Evolutionary conservation across 805 yeast species (phyloP).

Genomic region (Pichia phayaonensis): DNA sequence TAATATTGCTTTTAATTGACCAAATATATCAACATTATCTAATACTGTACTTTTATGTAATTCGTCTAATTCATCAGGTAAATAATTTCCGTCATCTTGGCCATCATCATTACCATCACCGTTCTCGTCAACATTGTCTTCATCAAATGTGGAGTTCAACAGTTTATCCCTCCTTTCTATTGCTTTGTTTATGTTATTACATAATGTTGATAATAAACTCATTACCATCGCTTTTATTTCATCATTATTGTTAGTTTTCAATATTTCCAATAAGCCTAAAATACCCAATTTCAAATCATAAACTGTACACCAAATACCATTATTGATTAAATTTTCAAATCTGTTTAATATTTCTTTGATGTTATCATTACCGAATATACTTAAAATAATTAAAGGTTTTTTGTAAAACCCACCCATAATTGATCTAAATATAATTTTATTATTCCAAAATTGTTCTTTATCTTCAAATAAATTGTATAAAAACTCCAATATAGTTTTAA

Average conservation of each 20-base stretch:
- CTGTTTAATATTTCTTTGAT: constrained; percentile 3
- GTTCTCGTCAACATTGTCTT: constrained; percentile 15
- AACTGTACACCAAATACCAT: constrained; percentile 31
- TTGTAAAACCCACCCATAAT: constrained; percentile 9
- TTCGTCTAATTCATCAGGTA: constrained; percentile 23
- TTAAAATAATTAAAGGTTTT: constrained; percentile 1
- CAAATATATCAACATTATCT: constrained; percentile 26
- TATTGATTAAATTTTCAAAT: constrained; percentile 4
- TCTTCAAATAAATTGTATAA: constrained; percentile 6
- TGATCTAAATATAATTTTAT: constrained; percentile 5
- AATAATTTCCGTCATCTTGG: background rate
- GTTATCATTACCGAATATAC: constrained; percentile 4
- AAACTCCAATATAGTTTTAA: constrained; percentile 1
- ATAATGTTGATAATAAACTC: background rate
- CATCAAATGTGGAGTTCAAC: constrained; percentile 26
- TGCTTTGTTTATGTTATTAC: constrained; percentile 30
- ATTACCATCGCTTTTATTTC: constrained; percentile 11
- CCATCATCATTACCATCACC: constrained; percentile 8
- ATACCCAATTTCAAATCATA: constrained; percentile 49
- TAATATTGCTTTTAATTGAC: constrained; percentile 24
- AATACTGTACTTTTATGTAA: constrained; percentile 26
- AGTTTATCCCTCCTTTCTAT: constrained; percentile 40
- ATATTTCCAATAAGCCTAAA: constrained; percentile 34
- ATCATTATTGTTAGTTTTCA: constrained; percentile 26
- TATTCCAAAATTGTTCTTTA: constrained; percentile 13